Evolutionary conservation across 225 moss, liverwort and hornwort genomes (phyloP), one percentile per base, ranked within the genome.

Genomic region (Physcomitrellopsis africana): DNA sequence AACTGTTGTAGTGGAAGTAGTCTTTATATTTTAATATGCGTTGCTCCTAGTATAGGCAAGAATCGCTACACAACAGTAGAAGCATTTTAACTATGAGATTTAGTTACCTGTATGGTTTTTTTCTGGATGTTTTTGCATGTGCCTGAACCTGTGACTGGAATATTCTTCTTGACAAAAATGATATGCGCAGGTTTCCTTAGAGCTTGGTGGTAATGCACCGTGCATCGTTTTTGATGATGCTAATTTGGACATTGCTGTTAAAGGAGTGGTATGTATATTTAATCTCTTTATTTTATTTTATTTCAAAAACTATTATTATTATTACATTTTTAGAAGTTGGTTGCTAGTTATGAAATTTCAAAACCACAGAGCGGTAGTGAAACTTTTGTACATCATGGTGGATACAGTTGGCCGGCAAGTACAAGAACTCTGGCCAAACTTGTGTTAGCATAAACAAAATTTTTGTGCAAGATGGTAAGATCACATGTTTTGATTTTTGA

Each of bases 361-460:
- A 65, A 41, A 41, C 32, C 4, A 53, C 27, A 43, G 44, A 26
- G 16, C 13, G 48, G n/a, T 69, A 24, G 10, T 65, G 63, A 11
- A 58, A 58, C 20, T 52, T 23, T n/a, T 60, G 10, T 17, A 16
- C 29, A 53, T 64, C 58, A 11, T 78, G 62, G 52, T 75, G 79
- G 44, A 75, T 83, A 68, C 84, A 96, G 96, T 64, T 96, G 78
- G 94, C 91, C 69, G 94, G 91, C 17, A 96, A 96, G 77, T 96
- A 89, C 52, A 87, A 92, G 52, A 92, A 92, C 63, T 80, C 85
- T 9, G 96, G 96, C 61, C 96, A 96, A 85, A 94, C 96, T 23
- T 96, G 96, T 87, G 92, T 96, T 64, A 94, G 94, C 63, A 81
- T 96, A 71, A 96, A 96, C 80, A 87, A 89, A 69, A 87, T 96